Base-by-base conservation (phyloP, 371 early-diverging fungal genomes). In the Thermomucor indicae-seudaticae region DNA sequence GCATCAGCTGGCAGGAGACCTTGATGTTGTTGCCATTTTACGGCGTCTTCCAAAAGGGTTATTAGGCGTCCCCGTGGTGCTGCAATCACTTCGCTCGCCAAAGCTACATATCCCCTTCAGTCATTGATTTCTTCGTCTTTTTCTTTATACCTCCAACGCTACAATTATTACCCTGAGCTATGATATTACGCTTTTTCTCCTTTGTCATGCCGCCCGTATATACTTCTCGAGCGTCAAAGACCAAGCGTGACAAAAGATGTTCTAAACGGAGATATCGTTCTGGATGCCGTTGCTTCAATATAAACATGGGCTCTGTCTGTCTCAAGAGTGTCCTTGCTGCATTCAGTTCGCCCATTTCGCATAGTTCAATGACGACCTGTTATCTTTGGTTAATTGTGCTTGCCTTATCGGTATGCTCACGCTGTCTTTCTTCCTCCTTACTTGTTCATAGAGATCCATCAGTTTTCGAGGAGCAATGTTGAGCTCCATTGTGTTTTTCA, bases 381-480 rank as follows among this genome's bases (percentile, higher is more conserved):
- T 43, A 44, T 45, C n/a, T 5, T 17, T 44, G 46, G 34, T 6
- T n/a, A 27, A 11, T 7, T 2, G 10, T 22, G 17, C 42, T 49
- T 19, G n/a, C n/a, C n/a, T n/a, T n/a, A n/a, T n/a, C 35, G 29
- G 22, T 16, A 19, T 42, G 43, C 12, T 12, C 12, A 19, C n/a
- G 43, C 19, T 12, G 19, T 34, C n/a, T 34, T n/a, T 10, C 10
- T 42, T 22, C 42, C 10, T 10, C n/a, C n/a, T 11, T 67, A 92
- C 91, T 69, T 94, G 95, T 64, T 96, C 95, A 64, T 93, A 94
- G 1, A 96, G 74, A 57, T 91, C 92, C 35, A 89, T 66, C 29
- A 92, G 72, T 42, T 85, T 84, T 30, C 67, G 68, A 10, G 69
- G 76, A 10, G 88, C 74, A 11, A 96, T 65, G 40, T 76, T 79